Evolutionary conservation across 1,284 basidiomycete genomes (phyloP).

Genomic region (Cutaneotrichosporon sp.): DNA sequence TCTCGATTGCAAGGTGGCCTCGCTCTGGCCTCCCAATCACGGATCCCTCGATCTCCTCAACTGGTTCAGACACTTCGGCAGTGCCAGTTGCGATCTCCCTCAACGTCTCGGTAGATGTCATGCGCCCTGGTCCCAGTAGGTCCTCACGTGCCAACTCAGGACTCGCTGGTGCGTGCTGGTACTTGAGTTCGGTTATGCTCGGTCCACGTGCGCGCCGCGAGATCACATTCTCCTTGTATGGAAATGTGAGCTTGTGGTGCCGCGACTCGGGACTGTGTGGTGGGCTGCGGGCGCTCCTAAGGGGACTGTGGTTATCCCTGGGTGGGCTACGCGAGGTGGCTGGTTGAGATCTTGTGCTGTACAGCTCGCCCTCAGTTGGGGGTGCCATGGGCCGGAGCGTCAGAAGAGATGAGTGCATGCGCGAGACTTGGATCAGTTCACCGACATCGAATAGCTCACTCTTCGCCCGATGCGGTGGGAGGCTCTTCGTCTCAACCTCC

Average conservation of each 20-base stretch:
- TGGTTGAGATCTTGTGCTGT: neutral
- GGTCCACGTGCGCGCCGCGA: constrained; percentile 42
- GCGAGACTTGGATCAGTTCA: constrained; percentile 24
- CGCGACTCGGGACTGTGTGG: neutral
- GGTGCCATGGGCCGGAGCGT: constrained; percentile 43
- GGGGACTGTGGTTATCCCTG: neutral
- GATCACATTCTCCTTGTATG: constrained; percentile 46
- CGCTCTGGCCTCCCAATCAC: neutral
- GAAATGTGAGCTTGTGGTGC: constrained; percentile 30
- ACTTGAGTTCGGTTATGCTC: constrained; percentile 32
- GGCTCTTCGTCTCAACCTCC: constrained; percentile 11
- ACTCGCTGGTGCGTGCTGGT: constrained; percentile 31
- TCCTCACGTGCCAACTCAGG: neutral
- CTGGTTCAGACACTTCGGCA: neutral
- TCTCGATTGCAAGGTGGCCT: neutral
- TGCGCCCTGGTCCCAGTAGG: neutral
- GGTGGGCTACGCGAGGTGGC: neutral
- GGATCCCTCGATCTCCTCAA: neutral
- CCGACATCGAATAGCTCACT: constrained; percentile 13
- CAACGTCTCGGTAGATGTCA: constrained; percentile 1
- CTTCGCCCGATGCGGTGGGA: constrained; percentile 25
- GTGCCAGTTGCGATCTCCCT: neutral
- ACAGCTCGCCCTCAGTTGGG: neutral
- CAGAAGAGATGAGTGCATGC: constrained; percentile 43
- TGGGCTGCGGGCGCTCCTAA: neutral